Evolutionary conservation across 2,329 filamentous ascomycete species (phyloP).

Genomic region (Ciborinia camelliae): DNA sequence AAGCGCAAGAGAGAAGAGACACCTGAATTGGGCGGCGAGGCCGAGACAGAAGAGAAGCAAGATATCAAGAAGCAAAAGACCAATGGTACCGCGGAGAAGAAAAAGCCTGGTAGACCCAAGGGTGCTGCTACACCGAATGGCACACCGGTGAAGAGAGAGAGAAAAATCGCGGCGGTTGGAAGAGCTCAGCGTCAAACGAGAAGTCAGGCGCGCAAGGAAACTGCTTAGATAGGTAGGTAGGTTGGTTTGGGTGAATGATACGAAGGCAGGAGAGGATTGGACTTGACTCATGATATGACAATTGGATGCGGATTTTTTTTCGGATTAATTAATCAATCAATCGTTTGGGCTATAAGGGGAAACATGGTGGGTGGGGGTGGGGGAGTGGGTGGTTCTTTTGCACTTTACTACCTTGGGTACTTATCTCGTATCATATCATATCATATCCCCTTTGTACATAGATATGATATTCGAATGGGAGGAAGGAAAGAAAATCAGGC

Average conservation of each 20-base stretch:
- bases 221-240: background rate
- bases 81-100: slow-evolving; percentile 27
- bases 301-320: background rate
- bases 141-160: slow-evolving; percentile 30
- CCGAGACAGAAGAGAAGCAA: slow-evolving; percentile 24
- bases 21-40: slow-evolving; percentile 23
- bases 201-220: slow-evolving; percentile 28
- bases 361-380: background rate
- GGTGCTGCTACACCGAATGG: slow-evolving; percentile 8
- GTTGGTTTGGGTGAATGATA: too few relatives aligned
- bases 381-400: background rate
- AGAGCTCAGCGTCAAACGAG: slow-evolving; percentile 32
- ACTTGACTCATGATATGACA: background rate
- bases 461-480: background rate
- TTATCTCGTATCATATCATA: too few relatives aligned
- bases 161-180: slow-evolving; percentile 32
- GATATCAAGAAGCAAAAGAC: slow-evolving; percentile 29
- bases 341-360: background rate
- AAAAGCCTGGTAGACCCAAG: slow-evolving; percentile 32
- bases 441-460: slow-evolving; percentile 5
- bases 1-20: slow-evolving; percentile 35
- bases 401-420: too few relatives aligned
- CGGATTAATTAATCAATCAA: background rate
- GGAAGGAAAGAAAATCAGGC: background rate
- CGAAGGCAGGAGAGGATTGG: too few relatives aligned